phyloP scores from a whole-genome alignment of 352 stramenopile species.

The Globisporangium middletonii region DNA sequence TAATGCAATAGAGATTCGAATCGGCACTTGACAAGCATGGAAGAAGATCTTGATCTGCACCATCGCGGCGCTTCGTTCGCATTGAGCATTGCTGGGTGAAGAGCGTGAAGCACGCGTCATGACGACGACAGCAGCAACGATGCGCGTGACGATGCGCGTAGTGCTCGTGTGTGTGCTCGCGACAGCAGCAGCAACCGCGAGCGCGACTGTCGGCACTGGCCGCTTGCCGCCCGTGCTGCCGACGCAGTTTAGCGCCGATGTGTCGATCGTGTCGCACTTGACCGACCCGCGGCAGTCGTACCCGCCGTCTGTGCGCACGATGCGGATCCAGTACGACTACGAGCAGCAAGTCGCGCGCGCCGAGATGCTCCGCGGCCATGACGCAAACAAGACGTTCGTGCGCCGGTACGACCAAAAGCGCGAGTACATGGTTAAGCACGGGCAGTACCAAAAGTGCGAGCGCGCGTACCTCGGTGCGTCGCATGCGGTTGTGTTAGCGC shows the following conservation, averaged over 20 bases:
- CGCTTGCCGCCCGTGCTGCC: slow-evolving; percentile 25
- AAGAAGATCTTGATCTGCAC: background rate
- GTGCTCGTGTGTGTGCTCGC: background rate
- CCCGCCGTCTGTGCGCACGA: slow-evolving; percentile 44
- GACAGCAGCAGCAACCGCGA: background rate
- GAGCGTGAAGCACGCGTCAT: background rate
- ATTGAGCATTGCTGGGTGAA: too few relatives aligned
- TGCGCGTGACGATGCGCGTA: background rate
- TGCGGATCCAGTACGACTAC: slow-evolving; percentile 62
- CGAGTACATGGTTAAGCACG: slow-evolving; percentile 74
- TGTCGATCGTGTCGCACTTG: slow-evolving; percentile 54
- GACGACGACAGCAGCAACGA: background rate
- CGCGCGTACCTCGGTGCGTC: slow-evolving; percentile 48
- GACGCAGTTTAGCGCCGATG: slow-evolving; percentile 51
- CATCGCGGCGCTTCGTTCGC: too few relatives aligned
- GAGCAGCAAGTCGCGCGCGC: slow-evolving; percentile 50
- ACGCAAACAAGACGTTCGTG: slow-evolving; percentile 66
- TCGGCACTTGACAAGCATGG: background rate
- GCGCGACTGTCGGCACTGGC: background rate
- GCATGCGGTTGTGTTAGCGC: background rate
- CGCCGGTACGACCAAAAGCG: slow-evolving; percentile 59
- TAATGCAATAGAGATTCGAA: background rate
- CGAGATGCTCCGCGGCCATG: slow-evolving; percentile 53
- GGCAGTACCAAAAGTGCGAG: slow-evolving; percentile 61
- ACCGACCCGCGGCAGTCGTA: slow-evolving; percentile 49